Percentiles rank a stretch among this genome's conserved stretches.
These are phyloP conservation scores for Pachyrhizus erosus DNA, from an alignment of 306 rosid species.

Conservation along the genomic window DNA sequence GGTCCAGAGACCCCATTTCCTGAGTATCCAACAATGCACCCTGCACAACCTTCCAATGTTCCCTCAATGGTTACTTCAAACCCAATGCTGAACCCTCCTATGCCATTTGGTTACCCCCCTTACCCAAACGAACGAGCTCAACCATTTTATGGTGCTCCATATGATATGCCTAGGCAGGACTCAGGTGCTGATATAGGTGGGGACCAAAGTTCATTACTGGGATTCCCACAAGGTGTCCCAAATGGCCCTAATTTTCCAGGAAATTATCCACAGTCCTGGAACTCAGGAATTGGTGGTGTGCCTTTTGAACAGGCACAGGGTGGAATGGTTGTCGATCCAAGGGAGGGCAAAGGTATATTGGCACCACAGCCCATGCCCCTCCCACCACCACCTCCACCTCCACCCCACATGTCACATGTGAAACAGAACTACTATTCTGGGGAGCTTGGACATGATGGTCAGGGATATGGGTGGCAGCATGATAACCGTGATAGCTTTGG, in stretches of 20 bases:
- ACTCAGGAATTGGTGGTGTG: slow-evolving; percentile 61
- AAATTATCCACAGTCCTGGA: slow-evolving; percentile 78
- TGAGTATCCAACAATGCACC: slow-evolving; percentile 77
- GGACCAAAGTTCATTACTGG: slow-evolving; percentile 76
- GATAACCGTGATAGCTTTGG: slow-evolving; percentile 69
- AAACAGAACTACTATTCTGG: slow-evolving; percentile 66
- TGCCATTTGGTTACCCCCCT: slow-evolving; percentile 72
- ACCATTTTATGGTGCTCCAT: slow-evolving; percentile 73
- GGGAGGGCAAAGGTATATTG: slow-evolving; percentile 79
- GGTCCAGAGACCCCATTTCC: slow-evolving; percentile 61
- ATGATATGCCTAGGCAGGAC: slow-evolving; percentile 77
- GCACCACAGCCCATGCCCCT: slow-evolving; percentile 67
- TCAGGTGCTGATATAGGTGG: slow-evolving; percentile 65
- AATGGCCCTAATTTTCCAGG: slow-evolving; percentile 62
- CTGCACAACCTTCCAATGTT: slow-evolving; percentile 63
- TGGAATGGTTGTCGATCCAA: slow-evolving; percentile 66
- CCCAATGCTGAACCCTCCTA: slow-evolving; percentile 72
- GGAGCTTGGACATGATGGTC: slow-evolving; percentile 72
- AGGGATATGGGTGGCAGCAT: slow-evolving; percentile 72
- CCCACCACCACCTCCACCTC: slow-evolving; percentile 77
- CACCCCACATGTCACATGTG: slow-evolving; percentile 59
- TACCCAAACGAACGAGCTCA: slow-evolving; percentile 79
- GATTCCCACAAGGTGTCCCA: slow-evolving; percentile 71
- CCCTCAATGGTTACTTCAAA: slow-evolving; percentile 69
- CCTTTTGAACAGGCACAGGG: slow-evolving; percentile 72